Conservation (phyloP, 805 yeast genomes). For the Zygoascus ofunaensis region DNA sequence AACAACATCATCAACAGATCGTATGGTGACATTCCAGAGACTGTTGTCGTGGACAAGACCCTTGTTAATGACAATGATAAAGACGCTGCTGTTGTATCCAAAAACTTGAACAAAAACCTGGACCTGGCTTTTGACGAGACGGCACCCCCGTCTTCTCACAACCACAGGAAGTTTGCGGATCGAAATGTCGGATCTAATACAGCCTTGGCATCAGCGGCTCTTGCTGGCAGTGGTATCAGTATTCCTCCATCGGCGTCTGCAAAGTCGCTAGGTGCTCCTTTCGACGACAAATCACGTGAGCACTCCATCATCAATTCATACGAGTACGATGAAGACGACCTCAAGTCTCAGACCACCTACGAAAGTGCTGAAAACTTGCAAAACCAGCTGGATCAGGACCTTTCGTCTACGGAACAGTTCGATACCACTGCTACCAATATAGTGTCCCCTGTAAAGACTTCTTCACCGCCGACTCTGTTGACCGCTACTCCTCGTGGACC, state of each 20-base stretch:
- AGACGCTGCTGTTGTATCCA: background rate
- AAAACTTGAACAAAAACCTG: too few relatives aligned
- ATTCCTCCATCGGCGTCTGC: background rate
- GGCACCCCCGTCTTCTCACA: too few relatives aligned
- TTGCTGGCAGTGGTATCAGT: background rate
- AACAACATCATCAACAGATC: too few relatives aligned
- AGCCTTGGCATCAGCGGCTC: background rate
- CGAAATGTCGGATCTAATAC: background rate
- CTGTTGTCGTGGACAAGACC: background rate
- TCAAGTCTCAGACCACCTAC: background rate
- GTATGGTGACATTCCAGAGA: background rate
- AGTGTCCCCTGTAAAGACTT: background rate
- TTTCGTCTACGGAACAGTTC: too few relatives aligned
- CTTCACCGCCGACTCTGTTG: background rate
- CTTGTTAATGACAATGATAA: background rate
- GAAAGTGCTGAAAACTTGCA: background rate
- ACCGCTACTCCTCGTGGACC: background rate
- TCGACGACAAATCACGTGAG: conserved; percentile 1
- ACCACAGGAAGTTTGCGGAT: too few relatives aligned
- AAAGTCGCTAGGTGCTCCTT: background rate
- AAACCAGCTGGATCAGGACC: background rate
- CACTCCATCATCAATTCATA: conserved; percentile 4
- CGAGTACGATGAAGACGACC: background rate
- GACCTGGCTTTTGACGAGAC: too few relatives aligned
- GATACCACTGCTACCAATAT: background rate